Base-by-base conservation (phyloP, 2,329 filamentous ascomycete species). In the Botrytis aclada region DNA sequence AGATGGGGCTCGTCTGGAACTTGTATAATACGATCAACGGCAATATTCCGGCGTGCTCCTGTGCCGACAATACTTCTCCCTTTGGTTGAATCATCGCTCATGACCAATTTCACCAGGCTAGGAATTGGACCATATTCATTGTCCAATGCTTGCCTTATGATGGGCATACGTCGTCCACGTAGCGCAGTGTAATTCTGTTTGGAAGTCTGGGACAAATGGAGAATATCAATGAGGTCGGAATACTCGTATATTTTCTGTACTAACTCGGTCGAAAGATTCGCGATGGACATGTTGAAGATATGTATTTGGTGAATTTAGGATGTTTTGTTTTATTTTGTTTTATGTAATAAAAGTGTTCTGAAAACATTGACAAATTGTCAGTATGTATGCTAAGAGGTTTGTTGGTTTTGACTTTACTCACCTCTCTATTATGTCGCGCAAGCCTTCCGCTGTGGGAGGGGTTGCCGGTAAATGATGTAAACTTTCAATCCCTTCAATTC, bases 231-330 rank as follows among this genome's bases (percentile, higher is more conserved):
- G 34, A 80, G 75, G 47, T 75, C 76, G 20, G 76, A 71, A 58
- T 75, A 77, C 71, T 79, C 78, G 74, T 78, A 79, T 73, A 80
- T 80, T 72, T 75, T 78, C 69, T 80, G 78, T 18, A 80, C 73
- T 71, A 80, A 66, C 75, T 80, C 79, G n/a, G 78, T 80, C 39
- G 79, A 79, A 66, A 80, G 76, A 65, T 73, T 64, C 58, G 72
- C 77, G 71, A 79, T 77, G 45, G 77, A 76, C 78, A 80, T 80
- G 32, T 62, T 79, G 74, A 58, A 32, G 61, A 41, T 39, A 32
- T n/a, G 8, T 41, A 9, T 32, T 67, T 56, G 34, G 47, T 39
- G 56, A 2, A 25, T n/a, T 16, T 54, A 25, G 47, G 25, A 54
- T 54, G 9, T 16, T 54, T 51, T 34, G 18, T 54, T 58, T 29